Percentiles rank a stretch among this genome's conserved stretches.
phyloP scores from a whole-genome alignment of 345 rosid species.

The Dimocarpus longan region DNA sequence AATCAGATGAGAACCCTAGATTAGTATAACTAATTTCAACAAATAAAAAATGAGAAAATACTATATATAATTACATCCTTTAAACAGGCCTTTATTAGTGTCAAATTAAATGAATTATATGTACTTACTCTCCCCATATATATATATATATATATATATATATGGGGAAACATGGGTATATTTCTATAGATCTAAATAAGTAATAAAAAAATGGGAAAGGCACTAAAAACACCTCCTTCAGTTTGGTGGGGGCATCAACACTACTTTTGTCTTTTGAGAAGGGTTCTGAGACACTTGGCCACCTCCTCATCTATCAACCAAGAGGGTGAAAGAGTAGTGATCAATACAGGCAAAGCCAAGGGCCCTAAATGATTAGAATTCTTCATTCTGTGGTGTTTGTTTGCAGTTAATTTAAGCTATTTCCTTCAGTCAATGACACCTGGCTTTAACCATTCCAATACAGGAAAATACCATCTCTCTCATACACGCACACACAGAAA shows the following conservation, averaged over 20 bases:
- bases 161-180: constrained; percentile 27
- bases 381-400: constrained; percentile 16
- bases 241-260: constrained; percentile 30
- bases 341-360: not conserved
- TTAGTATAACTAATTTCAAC: constrained; percentile 10
- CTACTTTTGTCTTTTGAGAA: constrained; percentile 38
- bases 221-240: constrained; percentile 23
- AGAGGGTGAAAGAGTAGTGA: not conserved
- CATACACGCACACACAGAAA: not conserved
- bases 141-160: no score
- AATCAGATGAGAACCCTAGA: constrained; percentile 13
- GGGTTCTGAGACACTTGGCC: constrained; percentile 30
- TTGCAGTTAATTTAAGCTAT: constrained; percentile 39
- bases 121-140: no score
- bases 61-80: constrained; percentile 14
- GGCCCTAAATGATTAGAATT: constrained; percentile 34
- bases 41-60: constrained; percentile 14
- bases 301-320: constrained; percentile 14
- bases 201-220: constrained; percentile 14
- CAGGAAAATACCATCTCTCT: not conserved
- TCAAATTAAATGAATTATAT: no score
- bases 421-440: constrained; percentile 34
- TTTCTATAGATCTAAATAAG: constrained; percentile 22
- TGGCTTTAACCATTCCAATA: constrained; percentile 17
- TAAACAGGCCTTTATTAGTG: constrained; percentile 13